Conservation (phyloP, 75 land plant species). For the Picea glauca region DNA sequence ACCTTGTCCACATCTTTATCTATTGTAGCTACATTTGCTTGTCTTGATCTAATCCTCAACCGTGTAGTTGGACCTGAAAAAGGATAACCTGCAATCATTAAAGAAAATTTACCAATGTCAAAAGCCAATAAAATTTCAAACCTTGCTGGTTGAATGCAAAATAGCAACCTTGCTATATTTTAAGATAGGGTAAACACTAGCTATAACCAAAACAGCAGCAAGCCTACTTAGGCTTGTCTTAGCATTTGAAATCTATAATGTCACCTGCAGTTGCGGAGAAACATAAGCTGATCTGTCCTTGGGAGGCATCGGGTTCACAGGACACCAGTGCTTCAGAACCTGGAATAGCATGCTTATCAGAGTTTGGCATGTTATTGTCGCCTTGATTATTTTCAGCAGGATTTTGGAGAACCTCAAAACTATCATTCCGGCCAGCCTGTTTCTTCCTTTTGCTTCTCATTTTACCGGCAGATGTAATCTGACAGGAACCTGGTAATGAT, state of each 20-base stretch:
- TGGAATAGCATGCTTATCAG: not conserved
- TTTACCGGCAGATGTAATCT: not conserved
- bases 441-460: conserved; percentile 1
- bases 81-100: conserved; percentile 8
- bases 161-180: not conserved
- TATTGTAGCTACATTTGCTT: not conserved
- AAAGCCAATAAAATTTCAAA: not conserved
- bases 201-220: not conserved
- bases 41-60: conserved; percentile 34
- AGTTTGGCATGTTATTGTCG: not conserved
- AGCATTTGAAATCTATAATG: not conserved
- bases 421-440: not conserved
- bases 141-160: not conserved
- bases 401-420: not conserved
- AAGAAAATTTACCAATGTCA: not conserved
- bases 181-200: not conserved
- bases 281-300: not conserved
- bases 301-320: not conserved
- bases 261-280: not conserved
- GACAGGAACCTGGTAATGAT: not conserved
- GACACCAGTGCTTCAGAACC: conserved; percentile 5
- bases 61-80: conserved; percentile 54
- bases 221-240: not conserved
- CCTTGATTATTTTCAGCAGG: not conserved
- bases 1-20: not conserved